Evolutionary conservation across 2,329 filamentous ascomycete genomes (phyloP), one percentile per base, ranked within the genome.

Genomic region (Aspergillus phoenicis): DNA sequence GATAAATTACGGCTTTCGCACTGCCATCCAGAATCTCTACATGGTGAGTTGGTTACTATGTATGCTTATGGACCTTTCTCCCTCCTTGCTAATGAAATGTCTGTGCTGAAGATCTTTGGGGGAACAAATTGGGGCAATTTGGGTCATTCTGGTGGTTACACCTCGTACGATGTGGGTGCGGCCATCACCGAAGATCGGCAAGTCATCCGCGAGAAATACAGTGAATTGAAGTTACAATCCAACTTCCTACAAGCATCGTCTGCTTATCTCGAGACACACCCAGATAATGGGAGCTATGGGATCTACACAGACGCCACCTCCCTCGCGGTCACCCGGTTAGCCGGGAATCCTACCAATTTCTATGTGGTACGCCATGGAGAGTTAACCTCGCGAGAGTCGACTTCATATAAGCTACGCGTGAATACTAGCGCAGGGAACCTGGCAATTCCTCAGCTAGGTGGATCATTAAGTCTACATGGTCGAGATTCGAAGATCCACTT

Each of bases 91-190:
- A 17, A 36, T 17, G 1, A 3, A 5, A 10, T 2, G 3, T 6
- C 17, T 85, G 41, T 45, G 20, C 41, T 45, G 10, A 6, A 84
- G 83, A 86, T 84, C 0, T 90, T 82, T 65, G 90, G 90, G 4
- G 90, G 90, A 1, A 93, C 90, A 0, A 94, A 93, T 70, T 93
- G 90, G 90, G 90, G 90, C 0, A 92, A 91, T 62, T 75, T 91
- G 2, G 88, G 89, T 0, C 85, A 91, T 65, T 82, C 86, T n/a
- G 86, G 85, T 5, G 85, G 82, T 1, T 86, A 87, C 61, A 87
- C 83, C 0, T 82, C 80, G 3, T 87, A 87, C 69, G 84, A 87
- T 66, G 86, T 86, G 62, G 82, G 83, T 2, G 79, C 85, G 11
- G 78, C 82, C 8, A 91, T 93, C 56, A 81, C 82, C 1, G 90